These are phyloP conservation scores for Neurospora sp. DNA, from an alignment of 495 filamentous ascomycete genomes.

Conservation along the genomic window DNA sequence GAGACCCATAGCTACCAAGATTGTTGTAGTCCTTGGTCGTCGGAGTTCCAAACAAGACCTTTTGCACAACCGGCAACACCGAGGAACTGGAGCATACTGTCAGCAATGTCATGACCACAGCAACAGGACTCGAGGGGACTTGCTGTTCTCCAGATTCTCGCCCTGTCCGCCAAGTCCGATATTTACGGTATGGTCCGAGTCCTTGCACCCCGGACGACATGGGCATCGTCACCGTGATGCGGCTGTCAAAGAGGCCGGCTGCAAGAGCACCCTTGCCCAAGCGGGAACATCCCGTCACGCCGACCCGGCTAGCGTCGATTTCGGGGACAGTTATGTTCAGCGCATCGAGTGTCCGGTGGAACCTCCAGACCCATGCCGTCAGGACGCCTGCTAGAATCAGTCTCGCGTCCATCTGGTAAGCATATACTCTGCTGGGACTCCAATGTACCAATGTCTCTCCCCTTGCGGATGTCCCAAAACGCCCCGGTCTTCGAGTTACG, in stretches of 20 bases:
- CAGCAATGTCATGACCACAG: neutral
- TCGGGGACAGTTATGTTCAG: conserved; percentile 39
- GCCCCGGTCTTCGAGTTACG: conserved; percentile 42
- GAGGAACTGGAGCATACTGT: conserved; percentile 25
- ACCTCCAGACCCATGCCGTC: conserved; percentile 46
- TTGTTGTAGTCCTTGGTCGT: conserved; percentile 38
- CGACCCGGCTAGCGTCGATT: conserved; percentile 36
- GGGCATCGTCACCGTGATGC: conserved; percentile 46
- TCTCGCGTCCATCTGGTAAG: neutral
- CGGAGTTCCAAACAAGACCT: conserved; percentile 37
- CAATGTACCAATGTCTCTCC: conserved; percentile 37
- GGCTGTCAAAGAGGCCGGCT: conserved; percentile 40
- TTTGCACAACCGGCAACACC: conserved; percentile 40
- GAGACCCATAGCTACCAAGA: conserved; percentile 35
- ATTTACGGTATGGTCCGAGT: conserved; percentile 42
- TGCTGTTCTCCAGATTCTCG: too few relatives aligned
- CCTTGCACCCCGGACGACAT: conserved; percentile 46
- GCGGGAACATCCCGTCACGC: conserved; percentile 44
- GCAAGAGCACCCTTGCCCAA: conserved; percentile 44
- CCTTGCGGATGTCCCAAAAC: conserved; percentile 44
- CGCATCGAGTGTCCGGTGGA: conserved; percentile 43
- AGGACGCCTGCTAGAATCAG: conserved; percentile 26
- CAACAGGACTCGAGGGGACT: conserved; percentile 3
- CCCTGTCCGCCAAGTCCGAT: conserved; percentile 39
- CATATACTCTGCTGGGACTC: neutral